Evolutionary conservation across 2,329 filamentous ascomycete species (phyloP), one percentile per base, ranked within the genome.

Genomic region (Botrytis byssoidea): DNA sequence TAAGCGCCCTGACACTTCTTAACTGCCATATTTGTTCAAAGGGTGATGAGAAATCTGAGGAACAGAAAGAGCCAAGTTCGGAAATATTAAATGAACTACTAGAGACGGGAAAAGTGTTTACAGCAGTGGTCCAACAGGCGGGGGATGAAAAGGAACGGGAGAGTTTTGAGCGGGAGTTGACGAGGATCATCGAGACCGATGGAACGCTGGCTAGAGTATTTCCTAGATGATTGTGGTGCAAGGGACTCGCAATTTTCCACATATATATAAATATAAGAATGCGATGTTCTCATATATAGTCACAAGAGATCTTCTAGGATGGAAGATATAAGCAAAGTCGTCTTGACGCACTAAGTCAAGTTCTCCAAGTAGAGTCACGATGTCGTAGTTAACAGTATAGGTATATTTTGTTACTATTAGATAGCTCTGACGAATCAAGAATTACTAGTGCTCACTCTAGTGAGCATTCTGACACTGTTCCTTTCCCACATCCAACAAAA

Each of bases 1-100:
- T 94, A 64, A 88, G 87, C 76, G 89, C 88, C 0, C 76, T 93
- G 2, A 85, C 87, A 51, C 79, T 89, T 25, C 29, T 57, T 16
- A 32, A 57, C 37, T 29, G 48, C 1, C 40, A 69, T 8, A 32
- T 25, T 5, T 20, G 10, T 42, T 25, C 25, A 20, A 8, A 32
- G 0, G 9, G 1, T 14, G 18, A 22, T 0, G 18, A 42, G 4
- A 32, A 22, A 16, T 57, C 18, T 5, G 18, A 42, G 37, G 48
- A 44, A 12, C 3, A 25, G 6, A 25, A 69, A 25, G 22, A 1
- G 1, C 3, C 8, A 16, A 18, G 40, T 25, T 37, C 0, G 22
- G 37, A 69, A 5, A 57, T 69, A 1, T 3, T 32, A 20, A 25
- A 44, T 2, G n/a, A 44, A 18, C 20, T 57, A 12, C 18, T 9